Base-by-base conservation (phyloP, 208 protist genomes). In the Wallacemonas sp. region DNA sequence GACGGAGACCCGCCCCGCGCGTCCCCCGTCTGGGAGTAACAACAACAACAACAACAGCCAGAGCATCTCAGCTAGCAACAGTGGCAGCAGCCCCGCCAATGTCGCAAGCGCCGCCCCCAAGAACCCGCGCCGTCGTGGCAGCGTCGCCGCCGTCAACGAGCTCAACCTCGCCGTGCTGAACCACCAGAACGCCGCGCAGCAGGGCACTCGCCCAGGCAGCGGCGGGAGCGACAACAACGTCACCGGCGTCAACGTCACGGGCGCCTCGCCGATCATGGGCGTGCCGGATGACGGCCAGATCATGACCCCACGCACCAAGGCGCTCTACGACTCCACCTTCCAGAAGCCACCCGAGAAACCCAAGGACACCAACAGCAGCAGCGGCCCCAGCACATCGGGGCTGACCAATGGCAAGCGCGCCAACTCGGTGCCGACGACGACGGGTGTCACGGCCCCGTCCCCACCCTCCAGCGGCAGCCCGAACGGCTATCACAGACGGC, bases 281-380 rank as follows among this genome's bases (percentile, higher is more conserved):
- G 47, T 6, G 36, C 9, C 36, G 14, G 36, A 41, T 1, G 47
- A 55, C 34, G n/a, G 61, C 32, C 9, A 65, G 43, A 32, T 12
- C 32, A 48, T 55, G 23, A 68, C 70, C 19, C 36, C 68, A 27
- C 54, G 58, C 48, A 54, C 68, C 39, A 54, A 46, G 49, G 23
- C 24, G 2, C 38, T 70, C 32, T 41, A 49, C 61, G 32, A 48
- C 9, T 2, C 46, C 26, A 38, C 46, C 9, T 47, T 68, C 26
- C 32, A 52, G 8, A 27, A 52, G 17, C 27, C 62, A 21, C 26
- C 24, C 2, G 44, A 49, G 17, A 23, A 12, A 23, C 9, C 27
- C 49, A 73, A 12, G 46, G 32, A 14, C 57, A 73, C 4, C 21
- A 56, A 21, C 68, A 56, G 11, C 54, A 32, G 49, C 55, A 32